Evolutionary conservation across 805 yeast genomes (phyloP).

Genomic region (Ogataea nonfermentans): DNA sequence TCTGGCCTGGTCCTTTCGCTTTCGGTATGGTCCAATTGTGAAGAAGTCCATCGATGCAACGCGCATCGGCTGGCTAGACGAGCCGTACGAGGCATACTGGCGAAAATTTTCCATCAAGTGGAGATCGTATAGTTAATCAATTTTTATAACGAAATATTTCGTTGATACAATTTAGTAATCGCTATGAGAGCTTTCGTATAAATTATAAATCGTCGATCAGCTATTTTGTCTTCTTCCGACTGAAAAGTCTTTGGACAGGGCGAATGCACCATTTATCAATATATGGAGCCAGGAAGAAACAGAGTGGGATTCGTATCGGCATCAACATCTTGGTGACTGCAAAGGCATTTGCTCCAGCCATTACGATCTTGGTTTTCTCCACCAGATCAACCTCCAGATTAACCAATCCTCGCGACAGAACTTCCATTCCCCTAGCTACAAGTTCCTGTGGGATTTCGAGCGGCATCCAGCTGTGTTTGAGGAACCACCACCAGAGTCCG

Average conservation of each 20-base stretch:
- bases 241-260: slow-evolving; percentile 29
- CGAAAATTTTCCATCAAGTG: slow-evolving; percentile 5
- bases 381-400: slow-evolving; percentile 25
- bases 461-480: slow-evolving; percentile 42
- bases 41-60: slow-evolving; percentile 56
- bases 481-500: slow-evolving; percentile 49
- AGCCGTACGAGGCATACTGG: slow-evolving; percentile 6
- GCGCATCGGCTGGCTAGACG: slow-evolving; percentile 38
- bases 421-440: slow-evolving; percentile 44
- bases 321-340: slow-evolving; percentile 33
- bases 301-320: slow-evolving; percentile 32
- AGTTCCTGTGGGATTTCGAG: slow-evolving; percentile 50
- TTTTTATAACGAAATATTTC: not conserved
- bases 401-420: slow-evolving; percentile 40
- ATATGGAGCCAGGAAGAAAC: slow-evolving; percentile 34
- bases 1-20: slow-evolving; percentile 62
- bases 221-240: slow-evolving; percentile 5
- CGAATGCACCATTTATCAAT: slow-evolving; percentile 35
- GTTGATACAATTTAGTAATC: not conserved
- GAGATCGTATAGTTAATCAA: not conserved
- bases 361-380: slow-evolving; percentile 30
- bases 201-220: slow-evolving; percentile 7
- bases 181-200: not conserved
- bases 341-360: slow-evolving; percentile 38
- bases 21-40: slow-evolving; percentile 57